Evolutionary conservation across 352 stramenopile genomes (phyloP).

Genomic region (Pythium scleroteichum): DNA sequence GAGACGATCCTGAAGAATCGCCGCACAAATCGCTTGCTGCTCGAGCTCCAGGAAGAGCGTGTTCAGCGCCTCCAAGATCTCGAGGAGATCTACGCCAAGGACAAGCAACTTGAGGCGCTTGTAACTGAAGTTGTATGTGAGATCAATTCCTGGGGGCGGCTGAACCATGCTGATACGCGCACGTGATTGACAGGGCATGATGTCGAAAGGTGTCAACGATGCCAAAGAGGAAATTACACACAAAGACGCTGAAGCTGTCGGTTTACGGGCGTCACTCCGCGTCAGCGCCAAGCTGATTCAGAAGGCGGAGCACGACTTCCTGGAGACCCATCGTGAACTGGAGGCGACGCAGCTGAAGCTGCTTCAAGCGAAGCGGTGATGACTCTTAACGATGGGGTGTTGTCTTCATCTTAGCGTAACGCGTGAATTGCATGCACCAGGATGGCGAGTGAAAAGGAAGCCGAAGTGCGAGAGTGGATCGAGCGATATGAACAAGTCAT

Average conservation of each 20-base stretch:
- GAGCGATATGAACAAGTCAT: conserved; percentile 84
- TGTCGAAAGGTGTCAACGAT: conserved; percentile 41
- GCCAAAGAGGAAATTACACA: conserved; percentile 64
- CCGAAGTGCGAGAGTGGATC: conserved; percentile 70
- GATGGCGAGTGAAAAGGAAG: conserved; percentile 47
- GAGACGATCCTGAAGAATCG: conserved; percentile 74
- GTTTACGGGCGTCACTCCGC: conserved; percentile 58
- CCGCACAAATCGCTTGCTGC: conserved; percentile 62
- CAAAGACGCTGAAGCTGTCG: conserved; percentile 69
- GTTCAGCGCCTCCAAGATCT: conserved; percentile 77
- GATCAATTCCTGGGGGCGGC: too few species aligned
- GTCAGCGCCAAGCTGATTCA: conserved; percentile 75
- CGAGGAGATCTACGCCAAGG: conserved; percentile 80
- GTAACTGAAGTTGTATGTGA: conserved; percentile 53
- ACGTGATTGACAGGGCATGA: conserved; percentile 33
- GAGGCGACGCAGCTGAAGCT: conserved; percentile 69
- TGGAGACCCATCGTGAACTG: conserved; percentile 62
- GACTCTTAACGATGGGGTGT: neutral
- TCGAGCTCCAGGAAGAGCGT: conserved; percentile 74
- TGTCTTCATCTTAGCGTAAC: neutral
- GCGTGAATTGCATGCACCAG: conserved; percentile 18
- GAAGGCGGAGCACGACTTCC: conserved; percentile 76
- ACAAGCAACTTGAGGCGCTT: conserved; percentile 68
- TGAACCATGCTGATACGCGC: too few species aligned
- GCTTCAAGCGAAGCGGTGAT: conserved; percentile 62